Evolutionary conservation across 1,284 basidiomycete genomes (phyloP).

Genomic region (Inonotus hispidus): DNA sequence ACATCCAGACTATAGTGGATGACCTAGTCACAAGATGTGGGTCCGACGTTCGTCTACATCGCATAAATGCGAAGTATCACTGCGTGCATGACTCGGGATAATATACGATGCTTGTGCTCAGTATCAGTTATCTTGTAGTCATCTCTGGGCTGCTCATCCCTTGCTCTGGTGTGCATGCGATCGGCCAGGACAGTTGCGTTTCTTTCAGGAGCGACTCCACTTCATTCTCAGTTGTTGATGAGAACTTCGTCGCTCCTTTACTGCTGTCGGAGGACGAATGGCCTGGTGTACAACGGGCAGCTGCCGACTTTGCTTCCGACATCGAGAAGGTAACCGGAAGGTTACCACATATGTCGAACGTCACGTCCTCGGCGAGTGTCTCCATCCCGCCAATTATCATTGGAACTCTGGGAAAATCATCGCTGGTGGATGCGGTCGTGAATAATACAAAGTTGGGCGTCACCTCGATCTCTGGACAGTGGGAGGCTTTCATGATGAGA

Average conservation of each 20-base stretch:
- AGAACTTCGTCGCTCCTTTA: conserved; percentile 43
- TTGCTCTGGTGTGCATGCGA: conserved; percentile 24
- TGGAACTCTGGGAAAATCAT: conserved; percentile 58
- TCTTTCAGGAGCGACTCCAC: conserved; percentile 27
- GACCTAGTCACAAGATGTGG: neutral
- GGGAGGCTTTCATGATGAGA: conserved; percentile 55
- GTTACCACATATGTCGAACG: conserved; percentile 31
- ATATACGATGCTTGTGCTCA: neutral
- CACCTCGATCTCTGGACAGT: conserved; percentile 51
- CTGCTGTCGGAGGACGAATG: conserved; percentile 53
- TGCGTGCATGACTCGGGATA: neutral
- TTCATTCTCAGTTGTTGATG: conserved; percentile 39
- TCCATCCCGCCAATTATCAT: conserved; percentile 46
- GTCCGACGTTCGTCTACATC: neutral
- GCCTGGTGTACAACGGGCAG: conserved; percentile 60
- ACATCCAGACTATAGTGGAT: too few relatives aligned
- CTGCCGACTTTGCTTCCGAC: conserved; percentile 54
- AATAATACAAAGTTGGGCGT: conserved; percentile 49
- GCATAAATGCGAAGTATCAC: neutral
- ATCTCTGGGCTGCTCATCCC: neutral
- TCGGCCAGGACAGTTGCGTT: conserved; percentile 32
- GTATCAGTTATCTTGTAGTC: neutral
- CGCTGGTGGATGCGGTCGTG: conserved; percentile 50
- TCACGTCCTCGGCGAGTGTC: conserved; percentile 13
- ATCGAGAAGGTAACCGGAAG: conserved; percentile 54